These are phyloP conservation scores for Phytopythium sindhum DNA, from an alignment of 352 stramenopile genomes.

Conservation along the genomic window DNA sequence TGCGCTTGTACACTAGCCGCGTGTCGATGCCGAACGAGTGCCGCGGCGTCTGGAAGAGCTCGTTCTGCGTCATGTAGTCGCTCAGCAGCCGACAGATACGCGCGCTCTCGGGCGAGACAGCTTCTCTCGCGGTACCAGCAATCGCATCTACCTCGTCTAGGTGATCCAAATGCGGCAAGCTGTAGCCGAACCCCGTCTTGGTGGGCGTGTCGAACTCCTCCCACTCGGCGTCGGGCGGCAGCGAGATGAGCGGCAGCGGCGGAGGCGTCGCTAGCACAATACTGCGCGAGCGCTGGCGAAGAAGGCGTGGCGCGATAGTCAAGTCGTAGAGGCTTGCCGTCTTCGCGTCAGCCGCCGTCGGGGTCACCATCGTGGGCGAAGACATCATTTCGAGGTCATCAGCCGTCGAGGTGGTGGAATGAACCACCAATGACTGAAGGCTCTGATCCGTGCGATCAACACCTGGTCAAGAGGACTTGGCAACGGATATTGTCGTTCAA, in stretches of 20 bases:
- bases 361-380: background rate
- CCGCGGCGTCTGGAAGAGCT: constrained; percentile 52
- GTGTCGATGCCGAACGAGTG: constrained; percentile 58
- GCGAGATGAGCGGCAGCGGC: constrained; percentile 59
- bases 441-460: background rate
- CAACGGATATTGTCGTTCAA: background rate
- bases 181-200: constrained; percentile 55
- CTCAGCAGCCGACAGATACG: constrained; percentile 38
- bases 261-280: constrained; percentile 38
- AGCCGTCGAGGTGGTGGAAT: background rate
- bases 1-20: constrained; percentile 63
- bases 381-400: background rate
- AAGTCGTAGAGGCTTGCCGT: background rate
- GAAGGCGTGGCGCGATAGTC: constrained; percentile 8
- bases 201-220: constrained; percentile 61
- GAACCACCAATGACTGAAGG: background rate
- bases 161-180: constrained; percentile 39
- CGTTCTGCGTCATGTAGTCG: constrained; percentile 74
- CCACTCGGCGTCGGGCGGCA: constrained; percentile 63
- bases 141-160: constrained; percentile 40
- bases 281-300: constrained; percentile 45
- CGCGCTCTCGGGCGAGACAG: constrained; percentile 8
- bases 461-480: background rate
- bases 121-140: constrained; percentile 16
- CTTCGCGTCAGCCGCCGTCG: background rate